A percentile compares a stretch with the other conserved stretches of the same genome.
phyloP scores from a whole-genome alignment of 2,329 filamentous ascomycete species.

The Ophiocordyceps camponoti-floridani region DNA sequence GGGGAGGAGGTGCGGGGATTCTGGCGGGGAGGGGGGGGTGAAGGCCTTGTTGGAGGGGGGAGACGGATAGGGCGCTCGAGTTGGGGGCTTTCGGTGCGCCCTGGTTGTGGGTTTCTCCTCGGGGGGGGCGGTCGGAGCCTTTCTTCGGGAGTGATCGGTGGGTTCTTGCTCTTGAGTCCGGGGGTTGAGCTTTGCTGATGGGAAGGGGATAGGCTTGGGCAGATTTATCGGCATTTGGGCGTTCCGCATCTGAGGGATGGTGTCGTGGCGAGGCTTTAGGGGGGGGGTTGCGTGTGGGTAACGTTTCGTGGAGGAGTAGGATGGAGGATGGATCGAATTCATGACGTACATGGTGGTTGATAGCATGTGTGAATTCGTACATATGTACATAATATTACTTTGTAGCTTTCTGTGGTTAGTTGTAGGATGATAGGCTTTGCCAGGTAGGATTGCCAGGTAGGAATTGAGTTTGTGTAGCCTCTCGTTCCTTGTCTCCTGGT shows the following conservation, averaged over 20 bases:
- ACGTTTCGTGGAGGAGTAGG: no score
- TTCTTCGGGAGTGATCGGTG: conserved; percentile 63
- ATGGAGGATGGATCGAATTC: no score
- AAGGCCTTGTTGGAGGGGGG: conserved; percentile 27
- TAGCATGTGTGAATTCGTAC: no score
- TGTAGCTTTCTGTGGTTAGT: no score
- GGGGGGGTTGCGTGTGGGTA: no score
- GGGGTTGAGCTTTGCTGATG: not conserved
- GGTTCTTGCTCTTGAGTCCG: conserved; percentile 2
- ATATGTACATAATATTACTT: no score
- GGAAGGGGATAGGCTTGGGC: conserved; percentile 35
- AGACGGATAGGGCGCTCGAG: conserved; percentile 43
- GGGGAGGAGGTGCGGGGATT: conserved; percentile 34
- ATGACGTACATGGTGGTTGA: no score
- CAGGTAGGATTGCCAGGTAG: no score
- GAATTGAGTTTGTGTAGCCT: no score
- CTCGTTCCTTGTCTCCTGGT: no score
- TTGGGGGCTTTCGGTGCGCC: conserved; percentile 60
- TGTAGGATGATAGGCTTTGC: no score
- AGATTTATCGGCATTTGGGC: conserved; percentile 48
- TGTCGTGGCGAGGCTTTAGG: conserved; percentile 16
- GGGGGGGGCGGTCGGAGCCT: conserved; percentile 38
- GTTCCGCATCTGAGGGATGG: conserved; percentile 39
- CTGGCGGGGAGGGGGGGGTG: conserved; percentile 30
- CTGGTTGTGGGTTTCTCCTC: conserved; percentile 52